phyloP scores from a whole-genome alignment of 495 filamentous ascomycete genomes.

The Penicillium silybi region DNA sequence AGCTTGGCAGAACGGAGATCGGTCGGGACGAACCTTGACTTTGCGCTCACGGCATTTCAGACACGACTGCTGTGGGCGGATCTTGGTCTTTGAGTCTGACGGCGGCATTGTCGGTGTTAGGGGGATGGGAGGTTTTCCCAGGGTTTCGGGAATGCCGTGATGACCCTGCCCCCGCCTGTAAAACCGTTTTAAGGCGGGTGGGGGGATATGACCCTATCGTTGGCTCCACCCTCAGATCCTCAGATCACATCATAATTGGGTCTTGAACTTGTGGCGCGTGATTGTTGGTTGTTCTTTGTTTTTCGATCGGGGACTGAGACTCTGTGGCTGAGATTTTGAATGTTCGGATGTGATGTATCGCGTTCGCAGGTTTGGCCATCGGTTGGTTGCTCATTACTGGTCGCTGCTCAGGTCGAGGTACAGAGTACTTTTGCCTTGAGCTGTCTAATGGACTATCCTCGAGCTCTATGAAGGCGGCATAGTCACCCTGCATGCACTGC shows the following conservation, averaged over 20 bases:
- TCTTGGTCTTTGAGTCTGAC: conserved; percentile 21
- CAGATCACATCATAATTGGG: not conserved
- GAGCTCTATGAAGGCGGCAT: no score
- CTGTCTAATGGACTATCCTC: no score
- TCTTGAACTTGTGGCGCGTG: not conserved
- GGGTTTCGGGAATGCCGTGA: not conserved
- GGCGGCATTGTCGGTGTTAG: conserved; percentile 1
- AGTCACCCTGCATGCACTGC: no score
- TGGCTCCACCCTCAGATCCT: not conserved
- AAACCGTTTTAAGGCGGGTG: not conserved
- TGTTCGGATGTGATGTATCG: no score
- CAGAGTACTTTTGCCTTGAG: no score
- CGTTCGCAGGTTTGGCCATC: no score
- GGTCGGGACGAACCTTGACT: conserved; percentile 27
- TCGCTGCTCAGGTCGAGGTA: no score
- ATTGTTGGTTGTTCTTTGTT: not conserved
- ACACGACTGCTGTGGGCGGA: conserved; percentile 32
- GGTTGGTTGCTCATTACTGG: no score
- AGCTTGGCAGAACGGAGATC: conserved; percentile 29
- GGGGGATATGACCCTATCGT: not conserved
- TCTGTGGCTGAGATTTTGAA: no score
- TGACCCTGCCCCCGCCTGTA: not conserved
- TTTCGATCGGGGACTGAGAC: no score
- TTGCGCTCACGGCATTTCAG: conserved; percentile 33
- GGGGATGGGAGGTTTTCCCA: not conserved